Conservation (phyloP, 306 rosid genomes). For the Dryas alaskensis region DNA sequence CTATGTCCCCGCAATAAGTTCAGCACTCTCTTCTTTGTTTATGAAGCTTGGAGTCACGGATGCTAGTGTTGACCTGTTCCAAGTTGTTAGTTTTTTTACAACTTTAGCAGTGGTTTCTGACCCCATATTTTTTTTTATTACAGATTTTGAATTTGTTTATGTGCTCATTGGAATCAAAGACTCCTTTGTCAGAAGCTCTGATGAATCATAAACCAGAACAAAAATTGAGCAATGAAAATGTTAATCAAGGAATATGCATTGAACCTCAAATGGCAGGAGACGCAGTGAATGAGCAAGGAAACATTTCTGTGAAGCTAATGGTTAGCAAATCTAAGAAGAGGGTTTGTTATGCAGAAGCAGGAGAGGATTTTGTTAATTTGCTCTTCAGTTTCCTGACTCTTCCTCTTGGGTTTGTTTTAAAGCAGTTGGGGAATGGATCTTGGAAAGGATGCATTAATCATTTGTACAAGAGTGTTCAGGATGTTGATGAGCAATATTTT, state of each 20-base stretch:
- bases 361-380: constrained; percentile 12
- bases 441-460: constrained; percentile 7
- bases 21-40: neutral
- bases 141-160: constrained; percentile 11
- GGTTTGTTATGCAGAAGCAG: constrained; percentile 20
- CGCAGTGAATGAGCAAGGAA: neutral
- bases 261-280: neutral
- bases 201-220: neutral
- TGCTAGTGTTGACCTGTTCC: neutral
- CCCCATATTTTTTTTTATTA: no score
- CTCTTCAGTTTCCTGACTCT: constrained; percentile 15
- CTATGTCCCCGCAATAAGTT: neutral
- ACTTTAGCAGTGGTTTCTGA: no score
- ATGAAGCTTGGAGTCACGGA: neutral
- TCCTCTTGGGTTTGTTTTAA: constrained; percentile 9
- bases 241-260: neutral
- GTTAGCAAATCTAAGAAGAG: constrained; percentile 16
- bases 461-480: neutral
- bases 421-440: neutral
- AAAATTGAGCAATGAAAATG: neutral
- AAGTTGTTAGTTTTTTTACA: no score
- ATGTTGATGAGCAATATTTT: neutral
- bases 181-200: constrained; percentile 10
- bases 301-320: neutral
- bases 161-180: constrained; percentile 7